Evolutionary conservation across 1,284 basidiomycete genomes (phyloP), one percentile per base, ranked within the genome.

Genomic region (Apiotrichum akiyoshidainum): DNA sequence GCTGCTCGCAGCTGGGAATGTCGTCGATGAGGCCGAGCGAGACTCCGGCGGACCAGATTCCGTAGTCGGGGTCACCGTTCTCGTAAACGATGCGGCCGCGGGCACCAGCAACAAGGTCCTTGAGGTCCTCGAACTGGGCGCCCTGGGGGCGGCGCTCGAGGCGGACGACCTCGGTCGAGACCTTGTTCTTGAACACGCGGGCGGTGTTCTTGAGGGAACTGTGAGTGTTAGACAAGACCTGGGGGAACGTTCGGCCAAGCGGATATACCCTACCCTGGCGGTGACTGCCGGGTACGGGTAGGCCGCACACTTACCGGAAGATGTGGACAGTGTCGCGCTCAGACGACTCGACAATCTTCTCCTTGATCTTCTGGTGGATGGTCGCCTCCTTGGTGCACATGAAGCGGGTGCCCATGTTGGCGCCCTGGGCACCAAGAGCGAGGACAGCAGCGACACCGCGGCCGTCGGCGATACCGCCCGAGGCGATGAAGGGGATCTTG

Each of bases 331-430:
- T 83, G 60, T 95, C 89, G 57, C 83, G 82, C 77, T 97, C 93
- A 8, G 83, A 85, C 8, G 90, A 86, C 12, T 83, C 81, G 52
- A 97, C 87, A 54, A 97, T 95, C 74, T 85, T 88, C 54, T 92
- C 82, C 78, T 97, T 97, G 83, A 97, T 90, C 65, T 86, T 89
- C 65, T 89, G 83, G 77, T 96, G 92, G 61, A 95, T 92, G 19
- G 90, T 86, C 55, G 89, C 86, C 69, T 80, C 79, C 37, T 68
- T 68, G 33, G 80, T 80, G 60, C 68, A 71, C 73, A 76, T 76
- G 65, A 74, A 76, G 45, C 71, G 67, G 1, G 67, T 67, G 48
- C 61, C 91, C 87, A 92, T 90, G 72, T 92, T 94, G 10, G 87
- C 82, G 45, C 91, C 91, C 85, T 88, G 48, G 14, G 92, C 90